Evolutionary conservation across 768 basidiomycete genomes (phyloP).

Genomic region (Fomitopsis serialis): DNA sequence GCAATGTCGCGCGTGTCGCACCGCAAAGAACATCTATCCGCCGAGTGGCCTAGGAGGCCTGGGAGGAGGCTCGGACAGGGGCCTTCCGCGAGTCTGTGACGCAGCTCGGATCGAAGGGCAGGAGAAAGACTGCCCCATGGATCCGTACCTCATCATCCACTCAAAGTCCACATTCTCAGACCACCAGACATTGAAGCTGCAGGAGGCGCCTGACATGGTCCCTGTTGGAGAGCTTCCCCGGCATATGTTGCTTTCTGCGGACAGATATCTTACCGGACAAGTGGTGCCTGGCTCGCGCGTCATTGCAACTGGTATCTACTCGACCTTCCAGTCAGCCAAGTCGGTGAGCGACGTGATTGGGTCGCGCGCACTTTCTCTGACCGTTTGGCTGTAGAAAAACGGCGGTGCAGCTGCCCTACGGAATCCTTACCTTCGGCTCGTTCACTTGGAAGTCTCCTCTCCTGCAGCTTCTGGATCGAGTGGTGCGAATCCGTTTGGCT

Average conservation of each 20-base stretch:
- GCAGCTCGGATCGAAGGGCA: slow-evolving; percentile 75
- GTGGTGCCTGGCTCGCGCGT: slow-evolving; percentile 96
- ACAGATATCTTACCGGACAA: slow-evolving; percentile 85
- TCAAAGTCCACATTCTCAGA: slow-evolving; percentile 93
- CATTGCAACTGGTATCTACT: slow-evolving; percentile 93
- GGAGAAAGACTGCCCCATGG: slow-evolving; percentile 91
- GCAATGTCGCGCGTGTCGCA: slow-evolving; percentile 88
- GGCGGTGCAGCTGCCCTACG: slow-evolving; percentile 86
- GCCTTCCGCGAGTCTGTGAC: slow-evolving; percentile 84
- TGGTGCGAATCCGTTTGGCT: slow-evolving; percentile 78
- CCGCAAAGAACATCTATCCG: slow-evolving; percentile 73
- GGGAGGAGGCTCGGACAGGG: slow-evolving; percentile 81
- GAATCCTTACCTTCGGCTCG: slow-evolving; percentile 88
- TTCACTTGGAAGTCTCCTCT: slow-evolving; percentile 88
- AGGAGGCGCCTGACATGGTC: slow-evolving; percentile 99
- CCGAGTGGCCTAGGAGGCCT: slow-evolving; percentile 76
- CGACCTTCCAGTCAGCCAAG: slow-evolving; percentile 88
- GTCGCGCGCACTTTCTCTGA: not conserved
- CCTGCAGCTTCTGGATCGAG: slow-evolving; percentile 64
- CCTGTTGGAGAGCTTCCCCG: slow-evolving; percentile 96
- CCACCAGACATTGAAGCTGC: slow-evolving; percentile 93
- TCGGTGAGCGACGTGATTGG: slow-evolving; percentile 44
- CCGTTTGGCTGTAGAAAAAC: slow-evolving; percentile 46
- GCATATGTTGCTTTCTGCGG: slow-evolving; percentile 89
- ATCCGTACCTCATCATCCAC: slow-evolving; percentile 94